A percentile compares a stretch with the other conserved stretches of the same genome.
phyloP scores from a whole-genome alignment of 2,329 filamentous ascomycete species.

The Fusarium cicatricum region DNA sequence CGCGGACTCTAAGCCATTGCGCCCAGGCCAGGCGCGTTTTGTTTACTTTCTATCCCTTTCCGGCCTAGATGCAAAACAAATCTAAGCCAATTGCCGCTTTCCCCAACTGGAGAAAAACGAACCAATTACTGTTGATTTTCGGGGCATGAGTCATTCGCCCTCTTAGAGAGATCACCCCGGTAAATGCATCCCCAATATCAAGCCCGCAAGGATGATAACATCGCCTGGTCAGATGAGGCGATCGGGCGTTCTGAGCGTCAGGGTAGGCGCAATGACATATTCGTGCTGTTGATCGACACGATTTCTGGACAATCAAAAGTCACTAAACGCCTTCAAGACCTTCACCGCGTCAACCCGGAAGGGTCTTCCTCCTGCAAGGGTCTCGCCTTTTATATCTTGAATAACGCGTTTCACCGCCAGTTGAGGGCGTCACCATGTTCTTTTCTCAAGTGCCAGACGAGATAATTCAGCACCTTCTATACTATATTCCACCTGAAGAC shows the following conservation, averaged over 20 bases:
- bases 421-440: constrained; percentile 43
- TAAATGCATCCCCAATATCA: constrained; percentile 21
- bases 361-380: constrained; percentile 6
- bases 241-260: constrained; percentile 14
- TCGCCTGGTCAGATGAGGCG: constrained; percentile 25
- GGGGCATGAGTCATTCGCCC: constrained; percentile 14
- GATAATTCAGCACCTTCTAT: constrained; percentile 81
- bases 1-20: constrained; percentile 30
- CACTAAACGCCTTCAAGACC: not conserved
- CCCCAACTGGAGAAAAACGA: not conserved
- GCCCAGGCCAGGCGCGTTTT: constrained; percentile 46
- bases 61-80: constrained; percentile 45
- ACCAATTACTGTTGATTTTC: constrained; percentile 6
- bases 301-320: constrained; percentile 14
- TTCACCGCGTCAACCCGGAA: constrained; percentile 5
- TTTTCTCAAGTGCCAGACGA: constrained; percentile 76
- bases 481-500: constrained; percentile 65
- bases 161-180: constrained; percentile 28
- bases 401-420: constrained; percentile 19
- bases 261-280: constrained; percentile 34
- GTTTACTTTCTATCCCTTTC: constrained; percentile 53
- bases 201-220: constrained; percentile 33
- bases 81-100: constrained; percentile 24
- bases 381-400: constrained; percentile 1
- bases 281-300: constrained; percentile 28